Evolutionary conservation across 2,329 filamentous ascomycete genomes (phyloP).

Genomic region (Paradendryphiella salina): DNA sequence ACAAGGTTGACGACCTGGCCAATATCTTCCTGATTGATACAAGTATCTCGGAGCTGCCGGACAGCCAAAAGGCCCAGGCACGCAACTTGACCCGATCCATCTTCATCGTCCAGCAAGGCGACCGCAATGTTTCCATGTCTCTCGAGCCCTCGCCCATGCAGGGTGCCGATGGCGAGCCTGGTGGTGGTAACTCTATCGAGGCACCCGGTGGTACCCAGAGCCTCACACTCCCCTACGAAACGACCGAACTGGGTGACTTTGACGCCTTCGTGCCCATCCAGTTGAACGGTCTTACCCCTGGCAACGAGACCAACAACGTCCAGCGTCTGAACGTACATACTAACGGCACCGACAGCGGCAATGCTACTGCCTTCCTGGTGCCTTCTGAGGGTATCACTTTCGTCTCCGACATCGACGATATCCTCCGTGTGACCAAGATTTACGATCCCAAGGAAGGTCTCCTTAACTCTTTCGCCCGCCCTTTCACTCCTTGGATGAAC

Average conservation of each 20-base stretch:
- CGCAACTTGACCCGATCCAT: conserved; percentile 74
- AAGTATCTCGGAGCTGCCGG: conserved; percentile 61
- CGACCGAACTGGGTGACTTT: conserved; percentile 71
- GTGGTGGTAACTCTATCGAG: conserved; percentile 56
- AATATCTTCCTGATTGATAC: conserved; percentile 71
- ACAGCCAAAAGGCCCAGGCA: conserved; percentile 65
- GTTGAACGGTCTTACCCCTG: conserved; percentile 59
- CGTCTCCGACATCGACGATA: conserved; percentile 78
- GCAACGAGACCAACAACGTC: conserved; percentile 66
- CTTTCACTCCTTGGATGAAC: conserved; percentile 73
- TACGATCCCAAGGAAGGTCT: conserved; percentile 74
- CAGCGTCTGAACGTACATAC: conserved; percentile 71
- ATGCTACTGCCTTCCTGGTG: conserved; percentile 76
- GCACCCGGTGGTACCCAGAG: conserved; percentile 64
- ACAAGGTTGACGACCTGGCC: conserved; percentile 68
- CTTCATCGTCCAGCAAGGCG: conserved; percentile 72
- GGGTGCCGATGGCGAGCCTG: conserved; percentile 55
- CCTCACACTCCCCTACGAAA: conserved; percentile 66
- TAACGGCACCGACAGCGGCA: conserved; percentile 67
- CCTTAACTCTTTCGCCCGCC: conserved; percentile 73
- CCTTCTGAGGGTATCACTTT: conserved; percentile 71
- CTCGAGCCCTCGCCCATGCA: conserved; percentile 63
- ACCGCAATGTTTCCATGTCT: conserved; percentile 65
- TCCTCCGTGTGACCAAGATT: conserved; percentile 79
- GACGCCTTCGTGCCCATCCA: conserved; percentile 69